Percentiles rank a stretch among this genome's conserved stretches.
phyloP scores from a whole-genome alignment of 2,329 filamentous ascomycete genomes.

The Microthyrium microscopicum region DNA sequence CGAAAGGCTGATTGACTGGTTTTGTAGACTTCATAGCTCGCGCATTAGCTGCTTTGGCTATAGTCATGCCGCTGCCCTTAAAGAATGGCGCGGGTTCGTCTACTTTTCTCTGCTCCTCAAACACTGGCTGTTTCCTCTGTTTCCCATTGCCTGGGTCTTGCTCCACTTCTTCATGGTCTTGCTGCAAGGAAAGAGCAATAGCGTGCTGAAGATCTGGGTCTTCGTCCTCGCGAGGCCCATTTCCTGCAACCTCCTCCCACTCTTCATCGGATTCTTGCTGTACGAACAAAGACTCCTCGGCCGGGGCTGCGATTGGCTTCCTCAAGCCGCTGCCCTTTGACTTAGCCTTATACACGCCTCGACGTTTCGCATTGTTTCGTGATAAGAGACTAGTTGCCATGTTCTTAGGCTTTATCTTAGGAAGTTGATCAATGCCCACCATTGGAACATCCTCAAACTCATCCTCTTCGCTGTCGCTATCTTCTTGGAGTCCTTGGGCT shows the following conservation, averaged over 20 bases:
- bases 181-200: slow-evolving; percentile 64
- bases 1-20: slow-evolving; percentile 17
- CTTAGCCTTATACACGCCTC: slow-evolving; percentile 24
- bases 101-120: slow-evolving; percentile 26
- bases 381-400: slow-evolving; percentile 18
- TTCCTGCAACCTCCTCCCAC: slow-evolving; percentile 25
- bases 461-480: slow-evolving; percentile 51
- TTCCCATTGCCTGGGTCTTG: no score
- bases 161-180: slow-evolving; percentile 32
- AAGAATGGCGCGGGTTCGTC: slow-evolving; percentile 27
- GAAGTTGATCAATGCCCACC: slow-evolving; percentile 71
- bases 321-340: no score
- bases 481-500: slow-evolving; percentile 26
- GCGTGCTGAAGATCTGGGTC: slow-evolving; percentile 66
- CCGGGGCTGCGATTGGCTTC: no score
- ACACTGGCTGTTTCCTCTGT: slow-evolving; percentile 29
- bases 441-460: slow-evolving; percentile 90
- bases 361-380: slow-evolving; percentile 24
- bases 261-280: slow-evolving; percentile 22
- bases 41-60: slow-evolving; percentile 60
- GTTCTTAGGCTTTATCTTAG: slow-evolving; percentile 35
- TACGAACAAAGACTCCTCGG: slow-evolving; percentile 34
- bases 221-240: slow-evolving; percentile 37
- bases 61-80: slow-evolving; percentile 36
- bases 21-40: slow-evolving; percentile 41